Base-by-base conservation (phyloP, 2,329 filamentous ascomycete genomes). In the Fusarium sp. region DNA sequence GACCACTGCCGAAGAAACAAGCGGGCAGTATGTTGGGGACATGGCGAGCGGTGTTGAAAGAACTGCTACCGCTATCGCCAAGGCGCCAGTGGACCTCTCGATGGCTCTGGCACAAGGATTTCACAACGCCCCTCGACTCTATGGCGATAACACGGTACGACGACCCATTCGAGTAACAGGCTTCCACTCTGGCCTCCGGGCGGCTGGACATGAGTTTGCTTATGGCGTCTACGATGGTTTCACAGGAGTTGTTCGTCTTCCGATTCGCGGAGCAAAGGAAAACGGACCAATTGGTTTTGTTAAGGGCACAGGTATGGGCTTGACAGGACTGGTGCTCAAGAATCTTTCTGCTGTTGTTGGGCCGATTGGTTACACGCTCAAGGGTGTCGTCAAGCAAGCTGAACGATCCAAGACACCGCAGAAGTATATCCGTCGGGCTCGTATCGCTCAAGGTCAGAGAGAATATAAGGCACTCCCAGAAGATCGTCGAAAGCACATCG, bases 141-240 rank as follows among this genome's bases (percentile, higher is more conserved):
- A 92, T 70, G 90, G 90, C 16, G 91, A 93, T 72, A 85, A 88
- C 51, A 92, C 90, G 3, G 91, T 93, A 3, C 85, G 91, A 6
- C 84, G 85, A 3, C 88, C 89, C 2, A 84, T 84, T 3, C 85
- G 88, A 10, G 87, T 92, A 44, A 92, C 89, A 1, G 91, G 90
- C 4, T 84, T 92, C 61, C 83, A 84, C 52, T 91, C 89, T 4
- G 91, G 90, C 1, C 80, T 90, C 12, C 83, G 83, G 40, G 90
- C 90, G 0, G 89, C 89, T 1, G 82, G 88, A 8, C 81, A 85
- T 62, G 90, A 91, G 75, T 86, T 92, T 30, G 77, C 85, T 1
- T 89, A 87, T 63, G 90, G 90, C 6, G 79, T 92, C 14, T 91
- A 88, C 73, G 90, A 92, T 71, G 90, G 87, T 14, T 83, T 89